phyloP scores from a whole-genome alignment of 1,139 yeast species.

The Arxiozyma telluris region DNA sequence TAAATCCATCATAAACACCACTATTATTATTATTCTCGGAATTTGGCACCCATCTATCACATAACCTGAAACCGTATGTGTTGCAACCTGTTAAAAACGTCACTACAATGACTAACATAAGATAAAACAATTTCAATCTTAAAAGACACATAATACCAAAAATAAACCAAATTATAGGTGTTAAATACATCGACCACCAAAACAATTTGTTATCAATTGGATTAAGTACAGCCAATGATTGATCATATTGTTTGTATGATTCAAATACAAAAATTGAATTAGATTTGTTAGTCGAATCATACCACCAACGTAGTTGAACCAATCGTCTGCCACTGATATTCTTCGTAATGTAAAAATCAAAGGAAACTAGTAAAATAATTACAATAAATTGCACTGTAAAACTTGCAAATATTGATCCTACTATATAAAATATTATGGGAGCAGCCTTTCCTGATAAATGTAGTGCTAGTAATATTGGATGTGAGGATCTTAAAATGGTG shows the following conservation, averaged over 20 bases:
- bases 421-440: slow-evolving; percentile 28
- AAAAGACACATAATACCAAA: slow-evolving; percentile 70
- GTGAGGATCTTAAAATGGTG: slow-evolving; percentile 30
- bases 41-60: slow-evolving; percentile 56
- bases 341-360: slow-evolving; percentile 91
- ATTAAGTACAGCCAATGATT: slow-evolving; percentile 46
- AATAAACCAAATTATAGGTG: slow-evolving; percentile 68
- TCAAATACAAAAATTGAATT: slow-evolving; percentile 33
- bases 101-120: slow-evolving; percentile 57
- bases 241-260: slow-evolving; percentile 27
- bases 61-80: slow-evolving; percentile 80
- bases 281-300: slow-evolving; percentile 37
- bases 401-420: slow-evolving; percentile 27
- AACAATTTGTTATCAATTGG: slow-evolving; percentile 86
- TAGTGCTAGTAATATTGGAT: slow-evolving; percentile 25
- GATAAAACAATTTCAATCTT: slow-evolving; percentile 68
- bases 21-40: slow-evolving; percentile 7
- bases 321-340: slow-evolving; percentile 82
- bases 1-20: slow-evolving; percentile 6
- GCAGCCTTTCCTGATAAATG: slow-evolving; percentile 27
- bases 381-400: slow-evolving; percentile 53
- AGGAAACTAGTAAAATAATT: slow-evolving; percentile 65
- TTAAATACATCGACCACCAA: slow-evolving; percentile 69
- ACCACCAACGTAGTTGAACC: slow-evolving; percentile 96
- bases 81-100: slow-evolving; percentile 66